Percentiles rank a stretch among this genome's conserved stretches.
Evolutionary conservation across 768 basidiomycete genomes (phyloP).

Genomic region (Asterophora lycoperdoides): DNA sequence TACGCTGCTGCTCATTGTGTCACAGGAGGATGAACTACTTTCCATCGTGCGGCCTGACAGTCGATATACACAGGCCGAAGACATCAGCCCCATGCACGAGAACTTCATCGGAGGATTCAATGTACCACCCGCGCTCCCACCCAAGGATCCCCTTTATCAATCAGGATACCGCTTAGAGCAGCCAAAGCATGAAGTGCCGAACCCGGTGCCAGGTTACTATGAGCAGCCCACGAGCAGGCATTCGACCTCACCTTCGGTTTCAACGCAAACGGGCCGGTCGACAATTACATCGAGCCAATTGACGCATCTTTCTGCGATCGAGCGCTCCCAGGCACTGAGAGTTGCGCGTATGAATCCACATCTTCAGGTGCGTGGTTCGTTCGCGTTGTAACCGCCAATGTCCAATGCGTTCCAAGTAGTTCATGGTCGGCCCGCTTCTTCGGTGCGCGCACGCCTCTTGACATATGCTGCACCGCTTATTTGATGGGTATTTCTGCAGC

Average conservation of each 20-base stretch:
- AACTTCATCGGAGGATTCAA: conserved; percentile 56
- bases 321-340: conserved; percentile 56
- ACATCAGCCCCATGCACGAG: conserved; percentile 59
- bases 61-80: conserved; percentile 49
- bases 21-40: conserved; percentile 31
- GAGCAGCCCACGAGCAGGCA: conserved; percentile 14
- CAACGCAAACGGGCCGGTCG: conserved; percentile 16
- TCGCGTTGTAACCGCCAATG: conserved; percentile 1
- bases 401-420: conserved; percentile 29
- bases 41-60: conserved; percentile 38
- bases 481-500: conserved; percentile 29
- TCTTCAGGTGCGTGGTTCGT: conserved; percentile 46
- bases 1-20: conserved; percentile 3
- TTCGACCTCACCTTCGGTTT: conserved; percentile 9
- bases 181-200: neutral
- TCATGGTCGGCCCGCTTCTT: conserved; percentile 90
- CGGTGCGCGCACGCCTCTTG: conserved; percentile 27
- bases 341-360: conserved; percentile 73
- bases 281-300: conserved; percentile 37
- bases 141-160: conserved; percentile 40
- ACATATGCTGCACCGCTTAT: neutral
- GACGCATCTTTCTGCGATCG: conserved; percentile 53
- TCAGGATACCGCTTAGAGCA: conserved; percentile 15
- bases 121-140: conserved; percentile 42
- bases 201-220: conserved; percentile 12